phyloP scores from a whole-genome alignment of 2,329 filamentous ascomycete species.

The Fusarium acutatum region DNA sequence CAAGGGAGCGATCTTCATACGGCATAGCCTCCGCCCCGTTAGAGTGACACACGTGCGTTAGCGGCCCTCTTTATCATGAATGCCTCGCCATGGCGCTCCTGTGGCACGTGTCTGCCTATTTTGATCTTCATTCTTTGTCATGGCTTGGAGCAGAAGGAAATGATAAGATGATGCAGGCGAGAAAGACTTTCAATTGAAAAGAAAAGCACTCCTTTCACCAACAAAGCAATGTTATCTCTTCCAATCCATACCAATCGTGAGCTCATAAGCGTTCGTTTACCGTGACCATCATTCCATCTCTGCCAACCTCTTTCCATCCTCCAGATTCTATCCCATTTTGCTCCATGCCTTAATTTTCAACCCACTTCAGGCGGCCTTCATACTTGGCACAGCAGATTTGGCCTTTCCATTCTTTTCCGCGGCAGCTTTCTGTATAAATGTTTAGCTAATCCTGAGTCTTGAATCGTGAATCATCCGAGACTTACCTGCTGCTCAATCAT shows the following conservation, averaged over 20 bases:
- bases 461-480: neutral
- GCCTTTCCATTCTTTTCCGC: slow-evolving; percentile 15
- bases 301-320: neutral
- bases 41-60: slow-evolving; percentile 8
- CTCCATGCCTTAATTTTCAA: neutral
- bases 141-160: neutral
- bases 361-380: slow-evolving; percentile 26
- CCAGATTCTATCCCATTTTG: neutral
- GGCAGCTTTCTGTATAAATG: slow-evolving; percentile 9
- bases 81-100: slow-evolving; percentile 6
- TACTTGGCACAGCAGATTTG: slow-evolving; percentile 32
- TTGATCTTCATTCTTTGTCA: neutral
- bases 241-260: slow-evolving; percentile 17
- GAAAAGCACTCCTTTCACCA: neutral
- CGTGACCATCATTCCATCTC: neutral
- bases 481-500: slow-evolving; percentile 60
- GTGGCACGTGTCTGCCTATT: slow-evolving; percentile 8
- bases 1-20: neutral
- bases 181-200: slow-evolving; percentile 11
- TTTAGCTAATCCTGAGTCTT: slow-evolving; percentile 3
- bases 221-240: neutral
- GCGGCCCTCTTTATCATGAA: neutral
- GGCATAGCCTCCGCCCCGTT: slow-evolving; percentile 25
- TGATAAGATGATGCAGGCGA: neutral
- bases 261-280: slow-evolving; percentile 20